phyloP scores from a whole-genome alignment of 176 grass and related monocot species.

The Elaeis guineensis region DNA sequence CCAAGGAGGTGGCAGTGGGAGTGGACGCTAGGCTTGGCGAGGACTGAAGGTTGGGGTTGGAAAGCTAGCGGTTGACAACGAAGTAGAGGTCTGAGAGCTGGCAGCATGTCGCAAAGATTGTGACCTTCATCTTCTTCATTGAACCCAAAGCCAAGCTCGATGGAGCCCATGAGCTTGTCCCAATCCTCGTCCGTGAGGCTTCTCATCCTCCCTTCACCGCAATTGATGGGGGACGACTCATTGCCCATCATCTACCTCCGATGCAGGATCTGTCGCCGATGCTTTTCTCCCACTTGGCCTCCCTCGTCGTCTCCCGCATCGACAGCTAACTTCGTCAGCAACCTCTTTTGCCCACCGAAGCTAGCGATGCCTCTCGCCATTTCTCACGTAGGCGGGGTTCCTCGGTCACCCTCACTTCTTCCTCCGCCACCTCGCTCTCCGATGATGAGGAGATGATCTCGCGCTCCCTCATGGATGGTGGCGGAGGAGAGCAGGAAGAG shows the following conservation, averaged over 20 bases:
- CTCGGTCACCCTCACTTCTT: not conserved
- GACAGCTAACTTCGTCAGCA: conserved; percentile 36
- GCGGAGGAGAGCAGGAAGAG: too few species aligned
- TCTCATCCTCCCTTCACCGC: too few species aligned
- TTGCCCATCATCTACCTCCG: not conserved
- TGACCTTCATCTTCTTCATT: conserved; percentile 33
- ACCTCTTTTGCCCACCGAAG: conserved; percentile 13
- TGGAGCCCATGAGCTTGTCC: conserved; percentile 45
- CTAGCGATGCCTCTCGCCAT: not conserved
- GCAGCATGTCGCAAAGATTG: conserved; percentile 49
- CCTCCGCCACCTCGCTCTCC: conserved; percentile 20
- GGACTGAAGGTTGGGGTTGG: conserved; percentile 28
- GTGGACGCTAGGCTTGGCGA: conserved; percentile 25
- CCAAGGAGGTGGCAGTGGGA: conserved; percentile 16
- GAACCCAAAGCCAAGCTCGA: conserved; percentile 51
- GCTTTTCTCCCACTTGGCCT: conserved; percentile 56
- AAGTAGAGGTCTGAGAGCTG: conserved; percentile 46
- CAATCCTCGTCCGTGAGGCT: conserved; percentile 43
- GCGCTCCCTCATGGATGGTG: not conserved
- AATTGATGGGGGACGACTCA: not conserved
- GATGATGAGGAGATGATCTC: conserved; percentile 11
- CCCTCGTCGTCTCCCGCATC: conserved; percentile 44
- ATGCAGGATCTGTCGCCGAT: conserved; percentile 30
- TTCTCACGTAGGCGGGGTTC: not conserved
- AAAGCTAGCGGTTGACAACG: conserved; percentile 33